phyloP scores from a whole-genome alignment of 75 land plant genomes.

The Adiantum capillusveneris region DNA sequence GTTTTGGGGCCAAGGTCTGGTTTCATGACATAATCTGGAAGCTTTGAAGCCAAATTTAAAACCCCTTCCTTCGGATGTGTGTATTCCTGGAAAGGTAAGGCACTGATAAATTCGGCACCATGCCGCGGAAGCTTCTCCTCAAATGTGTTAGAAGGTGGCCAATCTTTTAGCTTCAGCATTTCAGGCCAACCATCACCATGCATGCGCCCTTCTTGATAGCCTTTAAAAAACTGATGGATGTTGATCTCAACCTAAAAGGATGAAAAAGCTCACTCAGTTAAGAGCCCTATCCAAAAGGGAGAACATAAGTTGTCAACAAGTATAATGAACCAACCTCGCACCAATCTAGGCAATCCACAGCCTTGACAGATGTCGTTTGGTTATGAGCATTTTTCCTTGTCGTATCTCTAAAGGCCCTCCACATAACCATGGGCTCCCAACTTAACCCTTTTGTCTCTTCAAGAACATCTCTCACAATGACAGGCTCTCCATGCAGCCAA shows the following conservation, averaged over 20 bases:
- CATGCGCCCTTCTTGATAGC: conserved; percentile 58
- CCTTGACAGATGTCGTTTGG: conserved; percentile 57
- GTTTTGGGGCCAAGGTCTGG: conserved; percentile 70
- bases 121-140: conserved; percentile 56
- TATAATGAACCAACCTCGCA: conserved; percentile 46
- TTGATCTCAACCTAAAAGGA: conserved; percentile 51
- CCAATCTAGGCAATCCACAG: conserved; percentile 67
- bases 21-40: conserved; percentile 33
- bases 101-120: conserved; percentile 42
- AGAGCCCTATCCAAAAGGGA: too few relatives aligned
- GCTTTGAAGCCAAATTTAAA: conserved; percentile 57
- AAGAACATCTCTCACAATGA: conserved; percentile 64
- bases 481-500: conserved; percentile 78
- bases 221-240: conserved; percentile 68
- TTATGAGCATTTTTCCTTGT: conserved; percentile 46
- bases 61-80: conserved; percentile 56
- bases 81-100: conserved; percentile 68
- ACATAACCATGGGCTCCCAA: conserved; percentile 87
- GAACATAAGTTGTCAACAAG: too few relatives aligned
- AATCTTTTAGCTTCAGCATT: conserved; percentile 86
- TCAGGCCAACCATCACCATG: conserved; percentile 61
- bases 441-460: conserved; percentile 46
- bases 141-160: conserved; percentile 67
- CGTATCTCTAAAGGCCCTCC: conserved; percentile 39
- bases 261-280: too few relatives aligned